Evolutionary conservation across 2,329 filamentous ascomycete species (phyloP).

Genomic region (Sporothrix mexicana): DNA sequence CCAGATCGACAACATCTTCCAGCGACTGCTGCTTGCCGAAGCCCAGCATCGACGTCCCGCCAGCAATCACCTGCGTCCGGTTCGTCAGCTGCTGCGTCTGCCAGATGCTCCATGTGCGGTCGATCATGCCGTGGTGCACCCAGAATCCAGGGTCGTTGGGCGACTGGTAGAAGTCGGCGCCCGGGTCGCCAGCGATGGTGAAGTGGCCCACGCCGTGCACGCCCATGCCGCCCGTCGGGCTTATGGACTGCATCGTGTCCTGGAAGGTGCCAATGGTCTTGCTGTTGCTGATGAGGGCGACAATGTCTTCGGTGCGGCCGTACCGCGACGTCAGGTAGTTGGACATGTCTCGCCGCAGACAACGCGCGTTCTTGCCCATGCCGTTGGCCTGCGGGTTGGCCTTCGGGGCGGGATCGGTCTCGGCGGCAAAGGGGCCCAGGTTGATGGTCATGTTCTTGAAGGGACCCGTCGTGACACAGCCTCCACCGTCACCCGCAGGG

Average conservation of each 20-base stretch:
- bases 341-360: slow-evolving; percentile 52
- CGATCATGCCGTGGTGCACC: slow-evolving; percentile 44
- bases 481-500: slow-evolving; percentile 61
- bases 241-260: slow-evolving; percentile 51
- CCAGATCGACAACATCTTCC: slow-evolving; percentile 42
- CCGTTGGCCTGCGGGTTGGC: slow-evolving; percentile 45
- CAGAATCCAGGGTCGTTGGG: slow-evolving; percentile 43
- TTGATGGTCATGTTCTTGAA: slow-evolving; percentile 45
- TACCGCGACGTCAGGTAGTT: slow-evolving; percentile 42
- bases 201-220: slow-evolving; percentile 44
- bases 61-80: slow-evolving; percentile 41
- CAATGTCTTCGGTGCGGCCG: slow-evolving; percentile 42
- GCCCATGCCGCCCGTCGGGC: slow-evolving; percentile 41
- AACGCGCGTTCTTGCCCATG: slow-evolving; percentile 53
- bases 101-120: slow-evolving; percentile 44
- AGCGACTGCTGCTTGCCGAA: slow-evolving; percentile 39
- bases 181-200: slow-evolving; percentile 50
- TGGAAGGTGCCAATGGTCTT: slow-evolving; percentile 52
- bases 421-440: slow-evolving; percentile 46
- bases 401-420: slow-evolving; percentile 41
- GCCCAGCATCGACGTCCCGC: slow-evolving; percentile 43
- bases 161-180: slow-evolving; percentile 43
- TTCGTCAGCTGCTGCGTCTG: slow-evolving; percentile 43
- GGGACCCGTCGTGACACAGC: slow-evolving; percentile 57
- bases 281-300: slow-evolving; percentile 48